Conservation (phyloP, 129 eudicot species). For the Tagetes patula region DNA sequence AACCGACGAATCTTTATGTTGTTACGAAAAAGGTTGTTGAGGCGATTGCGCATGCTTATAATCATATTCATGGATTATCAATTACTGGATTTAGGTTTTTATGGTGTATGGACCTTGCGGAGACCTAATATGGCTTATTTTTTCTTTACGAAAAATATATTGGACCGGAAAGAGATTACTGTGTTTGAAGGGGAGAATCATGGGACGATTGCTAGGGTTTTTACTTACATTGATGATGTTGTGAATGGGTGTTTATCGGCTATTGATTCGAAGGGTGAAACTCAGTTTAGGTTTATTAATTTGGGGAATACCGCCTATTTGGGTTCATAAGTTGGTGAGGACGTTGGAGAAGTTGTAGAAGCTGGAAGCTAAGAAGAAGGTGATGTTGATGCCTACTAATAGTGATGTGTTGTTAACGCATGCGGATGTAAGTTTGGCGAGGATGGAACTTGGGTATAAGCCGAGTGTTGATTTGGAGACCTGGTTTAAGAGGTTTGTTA, state of each 20-base stretch:
- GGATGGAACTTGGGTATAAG: slow-evolving; percentile 50
- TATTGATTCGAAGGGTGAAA: slow-evolving; percentile 42
- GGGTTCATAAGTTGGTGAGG: slow-evolving; percentile 53
- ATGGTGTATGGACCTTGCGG: slow-evolving; percentile 73
- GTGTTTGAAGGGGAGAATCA: slow-evolving; percentile 47
- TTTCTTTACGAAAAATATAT: slow-evolving; percentile 49
- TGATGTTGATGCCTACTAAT: slow-evolving; percentile 56
- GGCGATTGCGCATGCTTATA: slow-evolving; percentile 52
- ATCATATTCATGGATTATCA: slow-evolving; percentile 51
- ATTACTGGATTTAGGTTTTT: slow-evolving; percentile 56
- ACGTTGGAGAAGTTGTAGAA: slow-evolving; percentile 59
- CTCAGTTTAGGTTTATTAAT: slow-evolving; percentile 60
- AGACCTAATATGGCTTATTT: slow-evolving; percentile 65
- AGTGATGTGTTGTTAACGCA: slow-evolving; percentile 61
- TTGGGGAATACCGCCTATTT: slow-evolving; percentile 68
- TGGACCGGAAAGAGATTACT: slow-evolving; percentile 48
- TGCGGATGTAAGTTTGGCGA: slow-evolving; percentile 61
- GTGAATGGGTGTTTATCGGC: slow-evolving; percentile 61
- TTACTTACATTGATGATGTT: slow-evolving; percentile 57
- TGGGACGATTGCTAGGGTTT: slow-evolving; percentile 53
- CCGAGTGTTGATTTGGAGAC: slow-evolving; percentile 54
- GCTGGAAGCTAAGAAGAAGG: slow-evolving; percentile 58
- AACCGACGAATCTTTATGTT: slow-evolving; percentile 23
- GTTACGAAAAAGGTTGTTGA: slow-evolving; percentile 26
- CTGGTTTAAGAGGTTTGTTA: slow-evolving; percentile 61